Evolutionary conservation across 2,329 filamentous ascomycete species (phyloP), one percentile per base, ranked within the genome.

Genomic region (Aspergillus texensis): DNA sequence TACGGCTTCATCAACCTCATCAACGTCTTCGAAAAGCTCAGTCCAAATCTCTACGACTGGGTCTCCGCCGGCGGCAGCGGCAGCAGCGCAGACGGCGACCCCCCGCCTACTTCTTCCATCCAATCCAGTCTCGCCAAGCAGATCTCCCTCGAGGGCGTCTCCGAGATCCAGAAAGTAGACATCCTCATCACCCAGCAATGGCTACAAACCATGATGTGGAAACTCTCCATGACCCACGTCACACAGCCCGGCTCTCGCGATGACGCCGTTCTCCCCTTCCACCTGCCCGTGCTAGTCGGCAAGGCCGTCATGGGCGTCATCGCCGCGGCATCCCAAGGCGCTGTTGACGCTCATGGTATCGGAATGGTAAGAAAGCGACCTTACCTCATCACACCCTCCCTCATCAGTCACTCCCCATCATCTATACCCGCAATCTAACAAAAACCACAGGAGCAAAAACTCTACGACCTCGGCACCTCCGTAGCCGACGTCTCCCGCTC

Each of bases 311-410:
- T 86, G 67, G 85, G 85, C 10, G 87, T 94, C 77, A 89, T 91
- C 5, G 87, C 88, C 2, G 87, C 90, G 60, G 92, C 95, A 70
- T 91, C 91, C 0, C 88, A 89, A 58, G 86, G 89, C 62, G 88
- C 89, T 39, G 89, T 93, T 77, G 92, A 94, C 67, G 82, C 94
- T 2, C 84, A 94, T 67, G 90, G 90, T 32, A 87, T 92, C 45
- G 90, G 90, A 59, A 80, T 96, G 77, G 90, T 92, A 80, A 76
- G 88, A n/a, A 6, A 1, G 26, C 36, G 8, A 52, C 14, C 10
- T 48, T 16, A 32, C 12, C 21, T 6, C 16, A 24, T 32, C 53
- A 30, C 41, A 53, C 46, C n/a, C 21, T n/a, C 16, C 16, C 26
- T 14, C 5, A 21, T 24, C 21, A 24, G 21, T 24, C 21, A 24